Conservation (phyloP, 257 asterid genomes). For the Cruciata laevipes region DNA sequence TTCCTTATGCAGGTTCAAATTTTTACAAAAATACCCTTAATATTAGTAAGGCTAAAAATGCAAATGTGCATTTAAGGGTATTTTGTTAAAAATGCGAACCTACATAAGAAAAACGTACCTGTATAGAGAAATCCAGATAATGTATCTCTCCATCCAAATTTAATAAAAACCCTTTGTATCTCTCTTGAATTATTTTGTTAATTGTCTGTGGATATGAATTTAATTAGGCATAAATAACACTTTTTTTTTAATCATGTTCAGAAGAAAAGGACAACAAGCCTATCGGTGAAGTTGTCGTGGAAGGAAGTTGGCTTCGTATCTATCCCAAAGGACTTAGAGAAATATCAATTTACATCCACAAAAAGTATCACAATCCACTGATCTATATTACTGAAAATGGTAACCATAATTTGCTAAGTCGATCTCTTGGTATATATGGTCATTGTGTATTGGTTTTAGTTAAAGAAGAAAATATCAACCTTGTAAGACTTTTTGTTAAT, state of each 20-base stretch:
- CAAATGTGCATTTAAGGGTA: too few species aligned
- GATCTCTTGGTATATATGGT: neutral
- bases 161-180: too few species aligned
- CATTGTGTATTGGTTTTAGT: neutral
- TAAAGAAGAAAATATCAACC: too few species aligned
- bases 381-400: conserved; percentile 37
- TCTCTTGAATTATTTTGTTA: too few species aligned
- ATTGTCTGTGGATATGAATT: too few species aligned
- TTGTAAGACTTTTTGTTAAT: neutral
- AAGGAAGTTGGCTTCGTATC: conserved; percentile 29
- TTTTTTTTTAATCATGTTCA: neutral
- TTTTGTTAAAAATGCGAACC: too few species aligned
- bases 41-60: too few species aligned
- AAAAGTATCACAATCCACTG: conserved; percentile 25
- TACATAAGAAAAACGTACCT: too few species aligned
- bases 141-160: neutral
- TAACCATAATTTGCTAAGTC: conserved; percentile 1
- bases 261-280: conserved; percentile 8
- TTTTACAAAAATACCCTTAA: too few species aligned
- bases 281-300: conserved; percentile 15
- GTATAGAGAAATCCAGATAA: too few species aligned
- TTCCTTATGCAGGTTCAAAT: too few species aligned
- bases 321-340: conserved; percentile 35
- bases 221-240: too few species aligned
- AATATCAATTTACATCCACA: conserved; percentile 17